Base-by-base conservation (phyloP, 2,329 filamentous ascomycete genomes). In the Calcarisporium arbuscula region DNA sequence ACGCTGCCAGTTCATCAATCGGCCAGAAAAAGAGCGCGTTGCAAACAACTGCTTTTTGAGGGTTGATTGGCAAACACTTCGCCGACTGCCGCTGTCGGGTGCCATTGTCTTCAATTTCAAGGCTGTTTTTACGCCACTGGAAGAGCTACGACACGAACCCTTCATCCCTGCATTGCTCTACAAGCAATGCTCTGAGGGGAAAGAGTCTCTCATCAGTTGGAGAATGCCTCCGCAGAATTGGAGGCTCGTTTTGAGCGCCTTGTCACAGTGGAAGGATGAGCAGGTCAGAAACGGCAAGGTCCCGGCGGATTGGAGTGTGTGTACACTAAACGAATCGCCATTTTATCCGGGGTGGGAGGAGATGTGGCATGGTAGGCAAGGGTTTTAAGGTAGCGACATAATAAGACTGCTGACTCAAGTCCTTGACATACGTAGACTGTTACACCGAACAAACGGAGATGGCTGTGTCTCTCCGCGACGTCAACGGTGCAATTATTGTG, bases 91-190 rank as follows among this genome's bases (percentile, higher is more conserved):
- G 0, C 64, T 94, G 0, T 87, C 82, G 0, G 85, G 75, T 0
- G 81, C 73, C 0, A 65, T 94, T 2, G 74, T 87, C 0, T 94
- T 94, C 65, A 94, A 92, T 56, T 94, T 90, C 72, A 94, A 90
- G 52, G 85, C 82, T 0, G 58, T 92, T 0, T 94, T 94, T 58
- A 92, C 85, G 0, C 82, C 83, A 0, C 55, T 94, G 0, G 54
- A 68, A 1, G 77, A 82, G 43, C 78, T 94, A 38, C 64, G 74
- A 3, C 68, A 82, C 37, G 87, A 94, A 54, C 74, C 83, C 0
- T 82, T 77, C 30, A 62, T 94, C 0, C 87, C 87, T 0, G 74
- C 72, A 0, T 53, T 94, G 5, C 34, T 87, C 3, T 57, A 77
- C 3, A 84, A 82, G 57, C 63, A 92, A 1, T 48, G 90, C n/a